These are phyloP conservation scores for Rickenella mellea DNA, from an alignment of 768 basidiomycete species.

Conservation along the genomic window DNA sequence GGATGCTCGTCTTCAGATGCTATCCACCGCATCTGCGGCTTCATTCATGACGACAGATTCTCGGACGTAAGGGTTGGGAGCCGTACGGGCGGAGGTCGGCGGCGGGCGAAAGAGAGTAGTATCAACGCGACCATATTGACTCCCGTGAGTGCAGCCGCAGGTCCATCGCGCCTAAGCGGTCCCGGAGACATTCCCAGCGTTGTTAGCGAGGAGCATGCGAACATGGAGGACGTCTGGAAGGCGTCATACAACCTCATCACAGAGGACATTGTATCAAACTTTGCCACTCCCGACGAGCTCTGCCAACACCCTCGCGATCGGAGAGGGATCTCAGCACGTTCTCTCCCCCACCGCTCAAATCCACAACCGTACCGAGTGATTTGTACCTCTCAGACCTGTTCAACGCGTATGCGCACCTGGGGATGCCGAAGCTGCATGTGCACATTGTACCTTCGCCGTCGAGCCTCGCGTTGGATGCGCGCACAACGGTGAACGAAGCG, in stretches of 20 bases:
- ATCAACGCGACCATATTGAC: slow-evolving; percentile 4
- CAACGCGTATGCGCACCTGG: slow-evolving; percentile 78
- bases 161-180: neutral
- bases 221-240: slow-evolving; percentile 40
- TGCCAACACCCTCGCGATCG: slow-evolving; percentile 52
- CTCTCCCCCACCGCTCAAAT: slow-evolving; percentile 40
- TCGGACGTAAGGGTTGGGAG: slow-evolving; percentile 81
- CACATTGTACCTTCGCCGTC: slow-evolving; percentile 71
- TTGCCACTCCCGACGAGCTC: slow-evolving; percentile 38
- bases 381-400: slow-evolving; percentile 70
- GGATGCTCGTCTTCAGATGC: slow-evolving; percentile 25
- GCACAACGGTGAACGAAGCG: slow-evolving; percentile 55
- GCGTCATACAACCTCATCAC: slow-evolving; percentile 36
- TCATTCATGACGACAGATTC: slow-evolving; percentile 70
- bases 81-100: slow-evolving; percentile 14
- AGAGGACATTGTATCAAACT: slow-evolving; percentile 33
- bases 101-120: neutral
- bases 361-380: slow-evolving; percentile 57
- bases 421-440: slow-evolving; percentile 78
- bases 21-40: slow-evolving; percentile 69
- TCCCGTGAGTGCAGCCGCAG: slow-evolving; percentile 7
- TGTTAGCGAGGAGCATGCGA: slow-evolving; percentile 30
- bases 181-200: slow-evolving; percentile 13
- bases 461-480: slow-evolving; percentile 69
- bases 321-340: slow-evolving; percentile 58